Base-by-base conservation (phyloP, 441 rosid genomes). In the Aleurites moluccanus region DNA sequence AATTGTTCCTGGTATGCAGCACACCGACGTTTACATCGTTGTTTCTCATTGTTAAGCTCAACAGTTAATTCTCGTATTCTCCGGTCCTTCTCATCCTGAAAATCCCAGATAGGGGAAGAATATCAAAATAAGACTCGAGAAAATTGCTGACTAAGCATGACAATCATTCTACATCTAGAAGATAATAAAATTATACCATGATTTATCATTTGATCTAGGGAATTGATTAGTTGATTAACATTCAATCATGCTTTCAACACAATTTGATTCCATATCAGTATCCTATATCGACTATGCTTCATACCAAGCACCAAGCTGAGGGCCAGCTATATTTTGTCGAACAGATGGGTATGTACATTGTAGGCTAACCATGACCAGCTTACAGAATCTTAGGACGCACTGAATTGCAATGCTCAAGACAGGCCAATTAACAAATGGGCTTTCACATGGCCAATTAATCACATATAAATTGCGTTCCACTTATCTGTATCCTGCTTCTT, bases 51-150 rank as follows among this genome's bases (percentile, higher is more conserved):
- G 81, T 79, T 79, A 47, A 85, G 87, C 75, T 82, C 90, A 45
- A 73, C 68, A 10, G 85, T 83, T 57, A 87, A 77, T 73, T 87
- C 88, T 67, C 75, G 80, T 70, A 87, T 87, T 79, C 85, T 83
- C 79, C 44, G 77, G 67, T 87, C 90, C 83, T 87, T 87, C 76
- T 83, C 90, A 79, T 80, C 86, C 88, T 87, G 77, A 18, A 68
- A 44, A 38, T 65, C 14, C n/a, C 38, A 73, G 47, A 30, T 38
- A 23, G 27, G 6, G 21, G 50, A 6, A n/a, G 23, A 10, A n/a
- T 23, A 38, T 6, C 0, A 10, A 59, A 20, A 53, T 10, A 75
- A 63, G 21, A 5, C 10, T 21, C 35, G 13, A 38, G 27, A 53
- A 25, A 33, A 65, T 13, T 27, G 47, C 35, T 15, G 40, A 28